phyloP scores from a whole-genome alignment of 495 filamentous ascomycete genomes.

The Talaromyces thailandensis region DNA sequence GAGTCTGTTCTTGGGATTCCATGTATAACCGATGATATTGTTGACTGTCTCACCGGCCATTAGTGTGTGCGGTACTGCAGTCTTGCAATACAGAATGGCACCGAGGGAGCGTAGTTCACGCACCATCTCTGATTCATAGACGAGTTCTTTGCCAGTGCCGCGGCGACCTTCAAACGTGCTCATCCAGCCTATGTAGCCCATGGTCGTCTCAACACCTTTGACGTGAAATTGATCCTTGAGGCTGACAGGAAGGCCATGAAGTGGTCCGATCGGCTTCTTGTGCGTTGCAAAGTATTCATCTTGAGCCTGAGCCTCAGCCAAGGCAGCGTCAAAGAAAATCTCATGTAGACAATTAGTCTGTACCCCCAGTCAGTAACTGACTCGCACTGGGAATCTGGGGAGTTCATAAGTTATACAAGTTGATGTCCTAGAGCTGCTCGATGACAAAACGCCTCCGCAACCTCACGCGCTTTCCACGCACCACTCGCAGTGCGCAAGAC shows the following conservation, averaged over 20 bases:
- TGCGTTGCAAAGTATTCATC: constrained; percentile 46
- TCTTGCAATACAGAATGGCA: constrained; percentile 36
- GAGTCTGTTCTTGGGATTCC: constrained; percentile 41
- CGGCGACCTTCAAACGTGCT: constrained; percentile 41
- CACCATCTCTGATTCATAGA: constrained; percentile 42
- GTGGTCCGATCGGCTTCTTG: constrained; percentile 40
- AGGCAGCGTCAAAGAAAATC: constrained; percentile 51
- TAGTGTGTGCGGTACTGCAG: constrained; percentile 49
- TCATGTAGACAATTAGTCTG: constrained; percentile 54
- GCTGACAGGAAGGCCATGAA: constrained; percentile 59
- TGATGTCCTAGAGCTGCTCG: constrained; percentile 50
- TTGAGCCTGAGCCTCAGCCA: constrained; percentile 47
- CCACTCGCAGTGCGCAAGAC: constrained; percentile 35
- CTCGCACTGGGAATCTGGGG: background rate
- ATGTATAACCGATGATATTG: constrained; percentile 44
- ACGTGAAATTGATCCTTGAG: constrained; percentile 68
- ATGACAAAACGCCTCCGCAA: constrained; percentile 47
- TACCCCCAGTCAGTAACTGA: background rate
- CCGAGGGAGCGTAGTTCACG: constrained; percentile 34
- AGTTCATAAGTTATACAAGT: constrained; percentile 23
- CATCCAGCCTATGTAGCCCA: constrained; percentile 54
- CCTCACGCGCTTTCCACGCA: constrained; percentile 38
- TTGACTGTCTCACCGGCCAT: constrained; percentile 46
- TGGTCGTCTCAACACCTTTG: constrained; percentile 53
- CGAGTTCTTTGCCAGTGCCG: constrained; percentile 25